These are phyloP conservation scores for Sanghuangporus sanghuang DNA, from an alignment of 1,284 basidiomycete genomes.

Conservation along the genomic window DNA sequence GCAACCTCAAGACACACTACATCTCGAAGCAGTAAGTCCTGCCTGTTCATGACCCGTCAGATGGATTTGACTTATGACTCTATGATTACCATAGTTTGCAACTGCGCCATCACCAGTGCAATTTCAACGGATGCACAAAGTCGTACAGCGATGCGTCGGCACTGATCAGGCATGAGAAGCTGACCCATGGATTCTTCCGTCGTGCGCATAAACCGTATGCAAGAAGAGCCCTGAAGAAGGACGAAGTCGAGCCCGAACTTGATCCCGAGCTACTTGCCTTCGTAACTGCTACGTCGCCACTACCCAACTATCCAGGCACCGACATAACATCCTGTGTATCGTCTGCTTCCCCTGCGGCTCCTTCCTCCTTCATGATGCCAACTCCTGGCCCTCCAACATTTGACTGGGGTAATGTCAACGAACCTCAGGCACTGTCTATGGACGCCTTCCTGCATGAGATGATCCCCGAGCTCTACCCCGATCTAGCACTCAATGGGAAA, in stretches of 20 bases:
- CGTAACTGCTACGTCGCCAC: neutral
- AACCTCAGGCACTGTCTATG: neutral
- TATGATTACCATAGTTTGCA: neutral
- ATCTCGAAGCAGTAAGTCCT: conserved; percentile 13
- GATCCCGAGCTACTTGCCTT: neutral
- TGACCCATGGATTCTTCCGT: neutral
- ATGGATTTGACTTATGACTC: neutral
- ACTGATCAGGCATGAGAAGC: conserved; percentile 9
- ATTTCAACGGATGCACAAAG: neutral
- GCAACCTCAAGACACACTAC: conserved; percentile 9
- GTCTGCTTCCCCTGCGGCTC: neutral
- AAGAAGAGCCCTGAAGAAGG: neutral
- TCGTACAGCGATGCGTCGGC: neutral
- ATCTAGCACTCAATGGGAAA: neutral
- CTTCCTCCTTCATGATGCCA: neutral
- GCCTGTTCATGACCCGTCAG: neutral
- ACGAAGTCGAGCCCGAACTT: neutral
- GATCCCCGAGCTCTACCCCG: neutral
- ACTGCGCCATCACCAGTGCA: neutral
- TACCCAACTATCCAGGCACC: neutral
- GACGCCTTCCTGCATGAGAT: neutral
- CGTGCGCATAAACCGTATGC: neutral
- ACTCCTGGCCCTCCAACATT: neutral
- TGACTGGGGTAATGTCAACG: neutral
- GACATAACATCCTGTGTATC: neutral